Percentiles rank a stretch among this genome's conserved stretches.
Conservation (phyloP, 2,329 filamentous ascomycete species). For the Monosporascus sp. region DNA sequence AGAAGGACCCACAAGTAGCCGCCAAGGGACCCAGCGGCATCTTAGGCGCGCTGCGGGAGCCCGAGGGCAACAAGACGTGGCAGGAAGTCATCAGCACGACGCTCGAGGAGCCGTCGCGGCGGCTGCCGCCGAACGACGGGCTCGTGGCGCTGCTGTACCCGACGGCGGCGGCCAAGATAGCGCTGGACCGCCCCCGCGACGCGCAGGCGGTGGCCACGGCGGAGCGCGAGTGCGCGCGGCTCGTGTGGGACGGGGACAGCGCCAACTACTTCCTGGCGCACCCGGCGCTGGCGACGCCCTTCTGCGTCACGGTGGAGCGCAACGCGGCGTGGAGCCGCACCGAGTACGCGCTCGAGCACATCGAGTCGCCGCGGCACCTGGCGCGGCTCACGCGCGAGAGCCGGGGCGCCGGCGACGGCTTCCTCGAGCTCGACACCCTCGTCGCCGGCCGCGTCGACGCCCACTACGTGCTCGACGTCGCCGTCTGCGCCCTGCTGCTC, state of each 20-base stretch:
- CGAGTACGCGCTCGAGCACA: constrained; percentile 61
- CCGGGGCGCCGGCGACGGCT: constrained; percentile 49
- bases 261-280: constrained; percentile 58
- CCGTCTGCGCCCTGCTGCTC: constrained; percentile 53
- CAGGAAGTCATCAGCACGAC: constrained; percentile 53
- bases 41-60: constrained; percentile 28
- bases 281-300: constrained; percentile 57
- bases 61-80: constrained; percentile 43
- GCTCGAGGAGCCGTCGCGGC: constrained; percentile 49
- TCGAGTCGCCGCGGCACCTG: constrained; percentile 55
- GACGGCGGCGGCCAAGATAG: constrained; percentile 56
- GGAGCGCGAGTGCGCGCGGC: constrained; percentile 62
- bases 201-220: constrained; percentile 56
- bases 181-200: constrained; percentile 55
- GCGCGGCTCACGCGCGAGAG: constrained; percentile 55
- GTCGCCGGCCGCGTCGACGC: constrained; percentile 55
- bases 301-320: constrained; percentile 54
- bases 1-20: constrained; percentile 30
- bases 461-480: constrained; percentile 59
- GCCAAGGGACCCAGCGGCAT: constrained; percentile 19
- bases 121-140: constrained; percentile 53
- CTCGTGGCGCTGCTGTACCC: constrained; percentile 67
- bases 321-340: constrained; percentile 54
- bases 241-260: constrained; percentile 66
- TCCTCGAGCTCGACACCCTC: constrained; percentile 56